A percentile compares a stretch with the other conserved stretches of the same genome.
Evolutionary conservation across 2,329 filamentous ascomycete genomes (phyloP).

Genomic region (Phyllosticta citriasiana): DNA sequence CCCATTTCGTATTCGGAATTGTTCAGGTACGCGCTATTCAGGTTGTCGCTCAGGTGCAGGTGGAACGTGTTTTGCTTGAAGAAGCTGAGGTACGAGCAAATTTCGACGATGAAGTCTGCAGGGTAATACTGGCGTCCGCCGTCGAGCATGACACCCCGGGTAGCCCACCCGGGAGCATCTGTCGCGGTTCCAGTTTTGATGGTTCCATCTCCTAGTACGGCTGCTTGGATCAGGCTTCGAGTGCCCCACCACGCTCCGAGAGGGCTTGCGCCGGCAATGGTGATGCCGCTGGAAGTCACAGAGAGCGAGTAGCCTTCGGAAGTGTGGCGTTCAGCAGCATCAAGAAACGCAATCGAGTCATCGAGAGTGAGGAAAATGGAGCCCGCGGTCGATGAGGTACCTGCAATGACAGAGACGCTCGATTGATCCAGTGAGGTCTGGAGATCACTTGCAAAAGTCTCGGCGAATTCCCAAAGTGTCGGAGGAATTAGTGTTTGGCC

Average conservation of each 20-base stretch:
- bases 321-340: slow-evolving; percentile 34
- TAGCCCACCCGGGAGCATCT: slow-evolving; percentile 41
- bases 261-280: slow-evolving; percentile 44
- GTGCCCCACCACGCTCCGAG: slow-evolving; percentile 51
- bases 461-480: slow-evolving; percentile 38
- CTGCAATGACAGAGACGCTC: background rate
- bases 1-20: slow-evolving; percentile 40
- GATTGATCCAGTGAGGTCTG: background rate
- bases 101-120: slow-evolving; percentile 43
- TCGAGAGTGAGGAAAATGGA: slow-evolving; percentile 40
- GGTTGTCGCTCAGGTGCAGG: slow-evolving; percentile 49
- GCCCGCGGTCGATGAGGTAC: background rate
- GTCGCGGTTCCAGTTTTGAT: slow-evolving; percentile 34
- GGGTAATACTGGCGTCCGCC: slow-evolving; percentile 48
- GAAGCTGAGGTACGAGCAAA: slow-evolving; percentile 51
- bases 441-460: slow-evolving; percentile 34
- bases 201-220: slow-evolving; percentile 29
- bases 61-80: slow-evolving; percentile 53
- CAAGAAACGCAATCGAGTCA: slow-evolving; percentile 30
- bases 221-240: slow-evolving; percentile 44
- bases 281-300: slow-evolving; percentile 22
- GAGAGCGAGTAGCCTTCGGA: slow-evolving; percentile 40
- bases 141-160: slow-evolving; percentile 35
- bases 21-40: slow-evolving; percentile 23
- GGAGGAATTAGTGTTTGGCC: slow-evolving; percentile 41